Conservation (phyloP, 306 rosid species). For the Castanea sativa region DNA sequence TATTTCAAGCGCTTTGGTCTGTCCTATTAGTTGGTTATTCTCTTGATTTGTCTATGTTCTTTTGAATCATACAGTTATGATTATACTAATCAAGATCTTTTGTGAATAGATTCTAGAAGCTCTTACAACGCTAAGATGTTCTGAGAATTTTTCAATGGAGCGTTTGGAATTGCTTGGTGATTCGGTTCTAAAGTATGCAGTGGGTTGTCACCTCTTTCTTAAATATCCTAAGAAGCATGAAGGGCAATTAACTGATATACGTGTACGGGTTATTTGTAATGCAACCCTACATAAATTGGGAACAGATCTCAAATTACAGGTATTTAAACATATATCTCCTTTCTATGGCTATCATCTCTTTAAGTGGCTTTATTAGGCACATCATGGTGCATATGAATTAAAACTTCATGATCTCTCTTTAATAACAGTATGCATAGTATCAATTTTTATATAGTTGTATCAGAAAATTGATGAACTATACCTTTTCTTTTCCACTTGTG, state of each 20-base stretch:
- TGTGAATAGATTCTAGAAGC: conserved; percentile 76
- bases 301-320: conserved; percentile 69
- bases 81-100: conserved; percentile 16
- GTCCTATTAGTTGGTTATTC: conserved; percentile 23
- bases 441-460: background rate
- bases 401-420: background rate
- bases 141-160: conserved; percentile 82
- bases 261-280: conserved; percentile 56
- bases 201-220: conserved; percentile 82
- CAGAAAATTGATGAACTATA: background rate
- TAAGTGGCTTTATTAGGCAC: background rate
- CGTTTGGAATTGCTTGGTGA: conserved; percentile 97
- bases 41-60: conserved; percentile 1
- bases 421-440: background rate
- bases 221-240: conserved; percentile 73
- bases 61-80: conserved; percentile 8
- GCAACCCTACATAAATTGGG: conserved; percentile 72
- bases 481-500: background rate
- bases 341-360: background rate
- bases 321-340: conserved; percentile 15
- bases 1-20: conserved; percentile 71
- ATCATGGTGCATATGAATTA: background rate
- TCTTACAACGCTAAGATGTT: conserved; percentile 74
- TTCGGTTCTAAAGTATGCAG: conserved; percentile 78
- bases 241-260: conserved; percentile 63